Percentiles rank a stretch among this genome's conserved stretches.
These are phyloP conservation scores for Apiotrichum siamense DNA, from an alignment of 1,284 basidiomycete genomes.

Conservation along the genomic window DNA sequence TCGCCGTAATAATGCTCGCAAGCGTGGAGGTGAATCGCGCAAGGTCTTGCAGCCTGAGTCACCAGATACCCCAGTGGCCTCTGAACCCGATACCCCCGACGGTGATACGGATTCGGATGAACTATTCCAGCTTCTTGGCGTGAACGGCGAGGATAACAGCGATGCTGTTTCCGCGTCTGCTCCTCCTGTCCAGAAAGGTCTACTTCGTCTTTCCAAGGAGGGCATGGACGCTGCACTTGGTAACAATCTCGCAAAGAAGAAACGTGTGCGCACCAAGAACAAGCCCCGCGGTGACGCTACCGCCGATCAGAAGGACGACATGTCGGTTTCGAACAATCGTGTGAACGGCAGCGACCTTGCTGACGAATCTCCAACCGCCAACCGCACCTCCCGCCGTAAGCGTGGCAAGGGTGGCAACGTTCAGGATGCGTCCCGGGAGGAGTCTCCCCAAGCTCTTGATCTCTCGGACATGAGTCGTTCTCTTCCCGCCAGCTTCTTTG, in stretches of 20 bases:
- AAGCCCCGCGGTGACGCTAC: background rate
- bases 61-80: background rate
- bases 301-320: background rate
- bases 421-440: background rate
- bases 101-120: constrained; percentile 21
- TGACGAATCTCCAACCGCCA: background rate
- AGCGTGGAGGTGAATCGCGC: constrained; percentile 7
- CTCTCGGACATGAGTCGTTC: constrained; percentile 8
- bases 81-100: constrained; percentile 8
- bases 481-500: constrained; percentile 14
- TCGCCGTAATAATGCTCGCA: constrained; percentile 5
- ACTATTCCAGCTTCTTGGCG: constrained; percentile 33
- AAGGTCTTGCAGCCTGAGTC: constrained; percentile 1
- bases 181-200: constrained; percentile 3
- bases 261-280: constrained; percentile 5
- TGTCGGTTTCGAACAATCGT: background rate
- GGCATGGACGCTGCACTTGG: constrained; percentile 8
- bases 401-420: constrained; percentile 9
- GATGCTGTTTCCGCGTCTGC: background rate
- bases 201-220: constrained; percentile 11
- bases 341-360: background rate
- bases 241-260: constrained; percentile 4
- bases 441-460: background rate
- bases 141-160: constrained; percentile 7
- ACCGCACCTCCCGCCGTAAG: background rate